These are phyloP conservation scores for Phytophthora uliginosa DNA, from an alignment of 352 stramenopile species.

Conservation along the genomic window DNA sequence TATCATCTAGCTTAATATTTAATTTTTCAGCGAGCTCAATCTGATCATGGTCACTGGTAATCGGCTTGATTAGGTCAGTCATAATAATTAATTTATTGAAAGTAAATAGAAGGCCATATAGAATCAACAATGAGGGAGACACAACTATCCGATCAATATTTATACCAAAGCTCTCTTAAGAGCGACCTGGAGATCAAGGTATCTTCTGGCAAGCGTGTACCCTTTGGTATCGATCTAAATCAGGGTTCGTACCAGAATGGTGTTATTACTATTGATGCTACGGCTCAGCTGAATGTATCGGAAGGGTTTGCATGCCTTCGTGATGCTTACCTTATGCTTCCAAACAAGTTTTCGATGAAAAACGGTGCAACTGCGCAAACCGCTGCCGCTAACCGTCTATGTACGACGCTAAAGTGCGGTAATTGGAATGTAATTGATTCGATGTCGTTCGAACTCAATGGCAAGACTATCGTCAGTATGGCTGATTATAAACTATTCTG, in stretches of 20 bases:
- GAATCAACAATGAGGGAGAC: neutral
- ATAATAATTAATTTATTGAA: neutral
- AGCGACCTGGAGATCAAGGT: neutral
- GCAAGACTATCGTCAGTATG: too few species aligned
- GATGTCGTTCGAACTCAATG: too few species aligned
- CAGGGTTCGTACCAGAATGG: constrained; percentile 7
- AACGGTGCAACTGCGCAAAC: neutral
- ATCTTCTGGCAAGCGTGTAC: neutral
- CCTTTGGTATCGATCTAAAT: constrained; percentile 7
- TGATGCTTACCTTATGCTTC: constrained; percentile 1
- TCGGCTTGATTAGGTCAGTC: neutral
- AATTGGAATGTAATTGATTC: too few species aligned
- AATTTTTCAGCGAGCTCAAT: neutral
- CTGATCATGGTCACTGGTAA: neutral
- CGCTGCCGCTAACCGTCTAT: too few species aligned
- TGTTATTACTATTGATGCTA: constrained; percentile 9
- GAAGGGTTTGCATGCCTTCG: constrained; percentile 9
- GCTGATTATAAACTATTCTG: too few species aligned
- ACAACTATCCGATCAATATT: neutral
- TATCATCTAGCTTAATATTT: neutral
- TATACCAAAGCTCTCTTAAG: neutral
- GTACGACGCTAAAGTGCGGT: too few species aligned
- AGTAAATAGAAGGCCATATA: neutral
- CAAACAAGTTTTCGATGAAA: constrained; percentile 3
- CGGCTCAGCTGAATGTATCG: neutral